These are phyloP conservation scores for Arachis monticola DNA, from an alignment of 331 rosid species.

Conservation along the genomic window DNA sequence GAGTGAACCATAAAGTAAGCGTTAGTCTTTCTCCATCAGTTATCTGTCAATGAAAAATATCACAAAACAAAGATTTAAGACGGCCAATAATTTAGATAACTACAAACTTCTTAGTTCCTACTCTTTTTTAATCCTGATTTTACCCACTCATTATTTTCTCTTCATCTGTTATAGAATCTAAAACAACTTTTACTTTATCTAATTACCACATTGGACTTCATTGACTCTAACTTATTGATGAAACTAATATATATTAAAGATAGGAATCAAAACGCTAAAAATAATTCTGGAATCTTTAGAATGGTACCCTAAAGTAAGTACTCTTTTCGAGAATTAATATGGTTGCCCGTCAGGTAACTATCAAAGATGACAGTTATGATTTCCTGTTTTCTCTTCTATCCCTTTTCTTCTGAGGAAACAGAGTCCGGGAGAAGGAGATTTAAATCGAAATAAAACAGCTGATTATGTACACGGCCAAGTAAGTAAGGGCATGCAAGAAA, in stretches of 20 bases:
- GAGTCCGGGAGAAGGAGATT: constrained; percentile 3
- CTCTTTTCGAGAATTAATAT: not conserved
- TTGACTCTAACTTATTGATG: not conserved
- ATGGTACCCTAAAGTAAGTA: constrained; percentile 10
- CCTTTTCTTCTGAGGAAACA: not conserved
- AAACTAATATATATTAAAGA: not conserved
- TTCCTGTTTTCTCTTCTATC: not conserved
- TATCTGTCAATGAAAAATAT: constrained; percentile 58
- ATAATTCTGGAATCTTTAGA: not conserved
- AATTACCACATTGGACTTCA: not conserved
- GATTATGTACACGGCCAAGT: not conserved
- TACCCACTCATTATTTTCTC: not conserved
- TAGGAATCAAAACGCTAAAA: not conserved
- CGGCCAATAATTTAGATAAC: not conserved
- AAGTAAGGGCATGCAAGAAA: constrained; percentile 19
- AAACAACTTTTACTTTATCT: not conserved
- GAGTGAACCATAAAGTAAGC: constrained; percentile 89
- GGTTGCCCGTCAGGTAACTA: not conserved
- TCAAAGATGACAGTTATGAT: not conserved
- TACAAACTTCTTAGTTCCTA: not conserved
- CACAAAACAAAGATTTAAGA: constrained; percentile 40
- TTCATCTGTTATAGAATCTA: not conserved
- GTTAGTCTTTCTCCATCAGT: constrained; percentile 91
- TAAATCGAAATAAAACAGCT: constrained; percentile 1
- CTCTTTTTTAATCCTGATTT: constrained; percentile 5